These are phyloP conservation scores for Phoenix dactylifera DNA, from an alignment of 176 grass and related monocot genomes.

Conservation along the genomic window DNA sequence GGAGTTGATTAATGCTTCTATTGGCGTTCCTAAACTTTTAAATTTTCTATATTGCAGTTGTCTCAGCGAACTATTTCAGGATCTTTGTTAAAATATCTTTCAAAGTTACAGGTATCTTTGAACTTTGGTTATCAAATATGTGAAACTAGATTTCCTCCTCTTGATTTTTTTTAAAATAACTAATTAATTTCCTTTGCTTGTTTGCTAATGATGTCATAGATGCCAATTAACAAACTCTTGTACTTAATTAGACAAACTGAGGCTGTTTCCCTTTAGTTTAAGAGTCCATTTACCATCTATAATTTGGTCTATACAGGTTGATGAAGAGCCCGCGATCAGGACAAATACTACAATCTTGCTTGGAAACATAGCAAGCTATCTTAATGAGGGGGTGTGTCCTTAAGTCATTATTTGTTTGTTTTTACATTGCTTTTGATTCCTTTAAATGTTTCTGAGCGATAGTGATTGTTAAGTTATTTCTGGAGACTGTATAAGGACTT, in stretches of 20 bases:
- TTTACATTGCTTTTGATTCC: constrained; percentile 5
- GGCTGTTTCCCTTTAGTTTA: background rate
- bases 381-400: constrained; percentile 91
- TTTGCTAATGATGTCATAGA: too few relatives aligned
- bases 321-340: constrained; percentile 93
- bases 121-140: constrained; percentile 5
- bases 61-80: constrained; percentile 94
- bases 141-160: too few relatives aligned
- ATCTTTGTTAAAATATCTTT: constrained; percentile 97
- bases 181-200: too few relatives aligned
- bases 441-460: too few relatives aligned
- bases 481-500: too few relatives aligned
- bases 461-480: too few relatives aligned
- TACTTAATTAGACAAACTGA: background rate
- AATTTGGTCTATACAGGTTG: constrained; percentile 43
- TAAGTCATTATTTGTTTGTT: constrained; percentile 4
- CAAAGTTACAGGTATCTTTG: constrained; percentile 86
- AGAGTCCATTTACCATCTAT: background rate
- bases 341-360: constrained; percentile 98
- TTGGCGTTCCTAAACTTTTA: constrained; percentile 11
- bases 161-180: too few relatives aligned
- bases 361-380: constrained; percentile 90
- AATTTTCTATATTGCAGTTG: constrained; percentile 46
- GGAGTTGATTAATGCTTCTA: background rate
- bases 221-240: too few relatives aligned